These are phyloP conservation scores for Puccinia brachypodii DNA, from an alignment of 1,284 basidiomycete genomes.

Conservation along the genomic window DNA sequence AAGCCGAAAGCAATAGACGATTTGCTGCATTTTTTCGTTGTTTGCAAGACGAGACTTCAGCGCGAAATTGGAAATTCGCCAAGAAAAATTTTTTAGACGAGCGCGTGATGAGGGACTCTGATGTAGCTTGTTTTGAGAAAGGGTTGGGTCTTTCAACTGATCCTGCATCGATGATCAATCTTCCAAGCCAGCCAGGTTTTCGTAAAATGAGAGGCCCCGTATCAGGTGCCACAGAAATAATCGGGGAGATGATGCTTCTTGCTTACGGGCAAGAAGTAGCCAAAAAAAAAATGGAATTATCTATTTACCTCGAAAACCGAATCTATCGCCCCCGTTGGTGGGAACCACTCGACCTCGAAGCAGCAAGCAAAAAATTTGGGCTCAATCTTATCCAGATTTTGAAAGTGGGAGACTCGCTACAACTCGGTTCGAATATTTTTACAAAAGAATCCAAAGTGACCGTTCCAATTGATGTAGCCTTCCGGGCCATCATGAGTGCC, in stretches of 20 bases:
- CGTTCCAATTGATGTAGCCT: not conserved
- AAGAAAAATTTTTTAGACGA: not conserved
- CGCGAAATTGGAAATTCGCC: not conserved
- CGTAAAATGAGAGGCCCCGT: not conserved
- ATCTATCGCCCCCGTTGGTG: not conserved
- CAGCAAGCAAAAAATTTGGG: not conserved
- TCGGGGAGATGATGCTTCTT: not conserved
- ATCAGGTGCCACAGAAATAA: not conserved
- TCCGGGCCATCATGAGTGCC: not conserved
- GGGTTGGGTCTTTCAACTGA: not conserved
- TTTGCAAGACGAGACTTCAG: not conserved
- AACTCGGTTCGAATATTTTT: not conserved
- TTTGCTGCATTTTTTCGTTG: not conserved
- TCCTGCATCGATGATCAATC: not conserved
- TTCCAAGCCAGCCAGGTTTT: not conserved
- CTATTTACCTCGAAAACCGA: not conserved
- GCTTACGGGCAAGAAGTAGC: not conserved
- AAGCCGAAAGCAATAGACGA: not conserved
- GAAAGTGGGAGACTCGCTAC: not conserved
- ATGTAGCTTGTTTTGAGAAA: not conserved
- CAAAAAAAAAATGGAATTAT: not conserved
- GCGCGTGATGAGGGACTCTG: not conserved
- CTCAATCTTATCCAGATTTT: not conserved
- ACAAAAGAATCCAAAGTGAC: not conserved
- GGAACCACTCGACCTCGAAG: not conserved